Conservation (phyloP, 495 filamentous ascomycete genomes). For the Friedmanniomyces endolithicus region DNA sequence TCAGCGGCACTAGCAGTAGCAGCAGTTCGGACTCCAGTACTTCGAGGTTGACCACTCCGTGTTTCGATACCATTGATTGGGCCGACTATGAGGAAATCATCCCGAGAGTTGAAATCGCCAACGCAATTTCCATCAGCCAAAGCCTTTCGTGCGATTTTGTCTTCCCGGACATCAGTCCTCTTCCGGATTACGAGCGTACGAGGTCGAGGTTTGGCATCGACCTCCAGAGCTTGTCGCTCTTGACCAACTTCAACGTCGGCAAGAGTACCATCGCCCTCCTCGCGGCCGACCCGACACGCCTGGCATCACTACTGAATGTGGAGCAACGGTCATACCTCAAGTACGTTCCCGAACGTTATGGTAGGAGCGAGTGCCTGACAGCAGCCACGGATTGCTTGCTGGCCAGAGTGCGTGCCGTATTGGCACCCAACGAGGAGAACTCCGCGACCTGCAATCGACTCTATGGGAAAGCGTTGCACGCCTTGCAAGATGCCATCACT, state of each 20-base stretch:
- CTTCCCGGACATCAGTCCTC: not conserved
- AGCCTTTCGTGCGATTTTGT: not conserved
- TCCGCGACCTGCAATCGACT: constrained; percentile 1
- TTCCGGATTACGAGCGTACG: constrained; percentile 9
- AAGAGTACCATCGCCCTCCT: constrained; percentile 14
- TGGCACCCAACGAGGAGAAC: constrained; percentile 1
- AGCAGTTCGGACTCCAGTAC: not conserved
- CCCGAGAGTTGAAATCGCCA: not conserved
- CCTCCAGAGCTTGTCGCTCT: constrained; percentile 9
- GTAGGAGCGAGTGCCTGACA: constrained; percentile 10
- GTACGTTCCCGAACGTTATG: constrained; percentile 10
- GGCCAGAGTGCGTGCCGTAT: constrained; percentile 7
- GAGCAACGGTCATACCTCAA: constrained; percentile 13
- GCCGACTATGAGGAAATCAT: not conserved
- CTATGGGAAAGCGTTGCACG: constrained; percentile 22
- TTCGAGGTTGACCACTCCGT: not conserved
- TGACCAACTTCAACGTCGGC: constrained; percentile 17
- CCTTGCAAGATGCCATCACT: constrained; percentile 21
- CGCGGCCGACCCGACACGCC: constrained; percentile 5
- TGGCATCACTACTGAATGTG: constrained; percentile 5
- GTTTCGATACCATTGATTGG: not conserved
- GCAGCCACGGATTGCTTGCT: constrained; percentile 14
- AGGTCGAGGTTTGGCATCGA: constrained; percentile 12
- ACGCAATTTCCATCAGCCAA: not conserved
- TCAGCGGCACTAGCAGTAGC: not conserved